Percentiles rank a stretch among this genome's conserved stretches.
These are phyloP conservation scores for Ilyonectria sp. DNA, from an alignment of 2,329 filamentous ascomycete genomes.

Conservation along the genomic window DNA sequence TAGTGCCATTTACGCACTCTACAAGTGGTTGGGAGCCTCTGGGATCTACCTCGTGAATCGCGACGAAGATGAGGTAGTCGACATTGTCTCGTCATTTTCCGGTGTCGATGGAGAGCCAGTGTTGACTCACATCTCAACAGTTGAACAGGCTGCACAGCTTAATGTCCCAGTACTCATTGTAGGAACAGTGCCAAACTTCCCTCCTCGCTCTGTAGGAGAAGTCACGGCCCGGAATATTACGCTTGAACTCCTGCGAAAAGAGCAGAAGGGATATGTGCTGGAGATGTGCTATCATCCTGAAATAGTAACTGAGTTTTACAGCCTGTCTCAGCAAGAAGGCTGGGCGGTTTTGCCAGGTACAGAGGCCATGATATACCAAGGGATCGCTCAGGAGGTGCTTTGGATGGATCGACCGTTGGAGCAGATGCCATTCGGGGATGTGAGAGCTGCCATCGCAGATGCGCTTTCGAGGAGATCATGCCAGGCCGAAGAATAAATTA, in stretches of 20 bases:
- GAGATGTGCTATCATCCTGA: constrained; percentile 41
- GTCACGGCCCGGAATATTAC: constrained; percentile 28
- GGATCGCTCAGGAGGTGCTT: constrained; percentile 35
- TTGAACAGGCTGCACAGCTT: constrained; percentile 22
- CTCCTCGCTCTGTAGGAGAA: constrained; percentile 28
- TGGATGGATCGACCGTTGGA: constrained; percentile 33
- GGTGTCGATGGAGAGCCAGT: not conserved
- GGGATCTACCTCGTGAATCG: constrained; percentile 27
- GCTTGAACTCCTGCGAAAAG: constrained; percentile 26
- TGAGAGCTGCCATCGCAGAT: not conserved
- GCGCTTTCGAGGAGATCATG: not conserved
- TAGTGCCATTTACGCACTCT: constrained; percentile 19
- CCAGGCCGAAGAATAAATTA: no score
- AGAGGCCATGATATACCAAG: constrained; percentile 36
- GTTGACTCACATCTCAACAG: constrained; percentile 10
- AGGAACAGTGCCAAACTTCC: constrained; percentile 34
- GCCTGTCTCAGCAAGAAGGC: constrained; percentile 4
- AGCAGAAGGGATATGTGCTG: constrained; percentile 26
- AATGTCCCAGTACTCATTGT: constrained; percentile 25
- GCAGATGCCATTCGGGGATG: constrained; percentile 24
- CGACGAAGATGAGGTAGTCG: constrained; percentile 15
- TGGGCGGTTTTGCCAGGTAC: constrained; percentile 32
- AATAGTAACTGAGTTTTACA: constrained; percentile 29
- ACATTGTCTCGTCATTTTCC: constrained; percentile 16
- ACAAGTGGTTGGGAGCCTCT: constrained; percentile 25